Evolutionary conservation across 768 basidiomycete genomes (phyloP).

Genomic region (Pleurotus tuoliensis): DNA sequence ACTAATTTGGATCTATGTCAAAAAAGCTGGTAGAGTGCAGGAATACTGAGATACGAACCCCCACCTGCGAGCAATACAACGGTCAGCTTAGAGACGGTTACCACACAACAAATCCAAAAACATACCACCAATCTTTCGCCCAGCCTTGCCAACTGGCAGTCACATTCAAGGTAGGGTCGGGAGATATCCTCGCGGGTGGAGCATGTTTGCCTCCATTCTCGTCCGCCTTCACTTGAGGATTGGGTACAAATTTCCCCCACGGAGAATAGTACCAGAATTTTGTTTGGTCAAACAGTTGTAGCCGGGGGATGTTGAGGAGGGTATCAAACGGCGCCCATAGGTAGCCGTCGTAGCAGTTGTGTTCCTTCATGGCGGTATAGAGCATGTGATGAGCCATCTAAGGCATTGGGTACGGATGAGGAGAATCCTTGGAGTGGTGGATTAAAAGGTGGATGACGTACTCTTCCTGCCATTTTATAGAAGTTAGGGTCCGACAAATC

Average conservation of each 20-base stretch:
- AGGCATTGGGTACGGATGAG: background rate
- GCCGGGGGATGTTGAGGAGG: constrained; percentile 44
- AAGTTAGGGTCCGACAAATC: constrained; percentile 30
- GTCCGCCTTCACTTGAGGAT: constrained; percentile 25
- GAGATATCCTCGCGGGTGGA: constrained; percentile 37
- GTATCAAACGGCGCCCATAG: constrained; percentile 52
- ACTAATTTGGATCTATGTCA: constrained; percentile 15
- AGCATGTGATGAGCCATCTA: constrained; percentile 53
- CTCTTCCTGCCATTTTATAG: constrained; percentile 42
- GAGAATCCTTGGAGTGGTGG: too few species aligned
- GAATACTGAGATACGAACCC: constrained; percentile 25
- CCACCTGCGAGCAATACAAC: constrained; percentile 29
- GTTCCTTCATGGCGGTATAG: constrained; percentile 39
- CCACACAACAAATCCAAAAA: background rate
- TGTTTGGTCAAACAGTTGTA: constrained; percentile 40
- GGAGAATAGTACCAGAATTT: constrained; percentile 50
- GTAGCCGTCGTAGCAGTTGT: constrained; percentile 46
- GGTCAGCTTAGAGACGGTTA: too few species aligned
- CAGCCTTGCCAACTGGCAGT: constrained; percentile 37
- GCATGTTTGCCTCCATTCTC: constrained; percentile 21
- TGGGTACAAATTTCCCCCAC: constrained; percentile 37
- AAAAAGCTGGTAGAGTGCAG: background rate
- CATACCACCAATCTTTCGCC: constrained; percentile 41
- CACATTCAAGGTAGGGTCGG: constrained; percentile 32
- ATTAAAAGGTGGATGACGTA: constrained; percentile 13